Percentiles rank a stretch among this genome's conserved stretches.
These are phyloP conservation scores for Colletotrichum neosansevieriae DNA, from an alignment of 2,329 filamentous ascomycete species.

Conservation along the genomic window DNA sequence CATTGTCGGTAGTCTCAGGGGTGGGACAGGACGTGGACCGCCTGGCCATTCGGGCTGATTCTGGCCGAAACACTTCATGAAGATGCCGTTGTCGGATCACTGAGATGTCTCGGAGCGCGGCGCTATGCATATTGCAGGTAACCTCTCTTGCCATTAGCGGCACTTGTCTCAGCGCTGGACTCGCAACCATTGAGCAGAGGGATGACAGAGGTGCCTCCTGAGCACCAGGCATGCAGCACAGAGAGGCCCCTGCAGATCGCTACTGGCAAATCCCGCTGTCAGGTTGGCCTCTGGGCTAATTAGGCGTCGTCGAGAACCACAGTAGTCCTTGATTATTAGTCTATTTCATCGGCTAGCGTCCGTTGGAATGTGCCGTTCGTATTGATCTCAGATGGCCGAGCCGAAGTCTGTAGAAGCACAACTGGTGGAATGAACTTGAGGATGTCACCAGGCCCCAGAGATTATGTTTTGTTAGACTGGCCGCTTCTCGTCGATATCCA, in stretches of 20 bases:
- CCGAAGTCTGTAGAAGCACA: not conserved
- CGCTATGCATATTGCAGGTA: not conserved
- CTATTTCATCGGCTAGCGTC: constrained; percentile 1
- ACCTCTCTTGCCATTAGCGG: not conserved
- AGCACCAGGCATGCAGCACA: not conserved
- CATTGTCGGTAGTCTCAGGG: constrained; percentile 7
- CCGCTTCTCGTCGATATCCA: not conserved
- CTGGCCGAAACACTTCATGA: constrained; percentile 7
- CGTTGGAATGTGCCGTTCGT: not conserved
- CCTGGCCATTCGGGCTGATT: not conserved
- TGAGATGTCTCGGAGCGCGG: constrained; percentile 7
- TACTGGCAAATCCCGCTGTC: constrained; percentile 25
- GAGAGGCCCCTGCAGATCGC: constrained; percentile 23
- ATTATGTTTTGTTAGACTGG: constrained; percentile 3
- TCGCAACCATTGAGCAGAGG: not conserved
- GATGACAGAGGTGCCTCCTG: not conserved
- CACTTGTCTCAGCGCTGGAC: constrained; percentile 10
- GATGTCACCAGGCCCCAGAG: not conserved
- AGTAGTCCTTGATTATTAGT: constrained; percentile 9
- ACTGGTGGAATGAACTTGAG: not conserved
- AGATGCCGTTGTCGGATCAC: not conserved
- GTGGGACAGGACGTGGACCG: constrained; percentile 18
- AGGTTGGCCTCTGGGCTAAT: constrained; percentile 10
- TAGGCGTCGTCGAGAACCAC: not conserved
- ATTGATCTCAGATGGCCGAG: not conserved